Percentiles rank a stretch among this genome's conserved stretches.
Evolutionary conservation across 352 stramenopile species (phyloP).

Genomic region (Thalassiosira sp.): DNA sequence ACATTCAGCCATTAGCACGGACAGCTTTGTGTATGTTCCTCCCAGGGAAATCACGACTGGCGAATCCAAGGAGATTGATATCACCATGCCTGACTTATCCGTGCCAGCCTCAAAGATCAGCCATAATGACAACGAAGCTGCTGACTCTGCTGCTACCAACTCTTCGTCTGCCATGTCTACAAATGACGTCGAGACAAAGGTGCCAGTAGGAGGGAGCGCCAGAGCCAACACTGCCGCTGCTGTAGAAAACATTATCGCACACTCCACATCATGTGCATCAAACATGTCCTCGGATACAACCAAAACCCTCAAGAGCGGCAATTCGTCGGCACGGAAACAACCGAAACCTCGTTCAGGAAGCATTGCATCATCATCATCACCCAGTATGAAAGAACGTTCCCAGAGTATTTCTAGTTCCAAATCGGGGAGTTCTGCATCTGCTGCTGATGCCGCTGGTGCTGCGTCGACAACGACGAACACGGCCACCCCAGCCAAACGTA

Average conservation of each 20-base stretch:
- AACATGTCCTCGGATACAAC: conserved; percentile 21
- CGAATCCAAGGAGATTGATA: conserved; percentile 2
- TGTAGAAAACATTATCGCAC: neutral
- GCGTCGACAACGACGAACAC: neutral
- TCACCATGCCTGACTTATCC: conserved; percentile 21
- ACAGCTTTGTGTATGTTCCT: conserved; percentile 15
- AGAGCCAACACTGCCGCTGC: neutral
- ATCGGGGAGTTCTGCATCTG: neutral
- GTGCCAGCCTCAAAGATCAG: too few relatives aligned
- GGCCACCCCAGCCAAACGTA: neutral
- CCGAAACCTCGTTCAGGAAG: too few relatives aligned
- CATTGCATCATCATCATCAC: too few relatives aligned
- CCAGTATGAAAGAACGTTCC: too few relatives aligned
- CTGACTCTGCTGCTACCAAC: neutral
- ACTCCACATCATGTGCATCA: conserved; percentile 14
- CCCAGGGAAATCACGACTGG: neutral
- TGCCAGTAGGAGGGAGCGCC: too few relatives aligned
- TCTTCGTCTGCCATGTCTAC: neutral
- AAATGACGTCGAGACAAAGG: too few relatives aligned
- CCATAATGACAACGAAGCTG: too few relatives aligned
- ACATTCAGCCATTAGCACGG: conserved; percentile 6
- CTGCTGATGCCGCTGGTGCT: neutral
- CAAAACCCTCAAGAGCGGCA: too few relatives aligned
- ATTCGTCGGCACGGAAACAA: too few relatives aligned
- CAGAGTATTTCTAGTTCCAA: conserved; percentile 12